Percentiles rank a stretch among this genome's conserved stretches.
These are phyloP conservation scores for Thelephora terrestris DNA, from an alignment of 1,284 basidiomycete genomes.

Conservation along the genomic window DNA sequence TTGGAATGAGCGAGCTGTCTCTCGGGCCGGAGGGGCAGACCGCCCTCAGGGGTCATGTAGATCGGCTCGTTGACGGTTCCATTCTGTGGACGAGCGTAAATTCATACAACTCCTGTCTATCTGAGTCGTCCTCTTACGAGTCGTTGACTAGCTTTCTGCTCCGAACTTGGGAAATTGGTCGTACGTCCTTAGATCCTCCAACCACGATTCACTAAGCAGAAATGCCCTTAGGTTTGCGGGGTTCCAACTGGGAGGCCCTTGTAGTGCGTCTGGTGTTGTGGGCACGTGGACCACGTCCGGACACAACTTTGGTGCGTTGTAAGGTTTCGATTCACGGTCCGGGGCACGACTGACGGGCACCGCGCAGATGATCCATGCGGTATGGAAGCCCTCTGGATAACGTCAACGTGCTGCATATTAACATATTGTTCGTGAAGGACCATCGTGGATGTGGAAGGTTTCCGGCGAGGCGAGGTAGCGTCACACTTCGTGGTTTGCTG, in stretches of 20 bases:
- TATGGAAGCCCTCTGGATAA: conserved; percentile 18
- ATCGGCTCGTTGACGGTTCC: conserved; percentile 41
- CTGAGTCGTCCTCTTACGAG: neutral
- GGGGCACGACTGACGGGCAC: no score
- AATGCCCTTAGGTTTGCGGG: conserved; percentile 38
- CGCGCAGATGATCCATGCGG: conserved; percentile 48
- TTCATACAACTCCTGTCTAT: conserved; percentile 6
- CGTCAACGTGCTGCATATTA: neutral
- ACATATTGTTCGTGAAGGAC: conserved; percentile 26
- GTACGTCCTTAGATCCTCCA: conserved; percentile 20
- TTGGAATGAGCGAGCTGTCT: conserved; percentile 4
- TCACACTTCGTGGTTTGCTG: no score
- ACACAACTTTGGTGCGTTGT: conserved; percentile 41
- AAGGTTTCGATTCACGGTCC: neutral
- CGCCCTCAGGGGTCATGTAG: conserved; percentile 43
- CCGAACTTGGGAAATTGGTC: conserved; percentile 39
- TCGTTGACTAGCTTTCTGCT: conserved; percentile 33
- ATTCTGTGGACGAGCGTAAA: conserved; percentile 59
- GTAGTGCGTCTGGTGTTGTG: conserved; percentile 53
- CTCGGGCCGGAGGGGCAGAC: conserved; percentile 10
- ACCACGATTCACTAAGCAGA: conserved; percentile 12
- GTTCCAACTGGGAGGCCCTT: conserved; percentile 50
- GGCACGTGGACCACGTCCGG: conserved; percentile 55
- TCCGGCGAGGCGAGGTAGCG: no score
- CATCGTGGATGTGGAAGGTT: conserved; percentile 57